Evolutionary conservation across 164 flowering plant species (phyloP).

Genomic region (Saururus chinensis): DNA sequence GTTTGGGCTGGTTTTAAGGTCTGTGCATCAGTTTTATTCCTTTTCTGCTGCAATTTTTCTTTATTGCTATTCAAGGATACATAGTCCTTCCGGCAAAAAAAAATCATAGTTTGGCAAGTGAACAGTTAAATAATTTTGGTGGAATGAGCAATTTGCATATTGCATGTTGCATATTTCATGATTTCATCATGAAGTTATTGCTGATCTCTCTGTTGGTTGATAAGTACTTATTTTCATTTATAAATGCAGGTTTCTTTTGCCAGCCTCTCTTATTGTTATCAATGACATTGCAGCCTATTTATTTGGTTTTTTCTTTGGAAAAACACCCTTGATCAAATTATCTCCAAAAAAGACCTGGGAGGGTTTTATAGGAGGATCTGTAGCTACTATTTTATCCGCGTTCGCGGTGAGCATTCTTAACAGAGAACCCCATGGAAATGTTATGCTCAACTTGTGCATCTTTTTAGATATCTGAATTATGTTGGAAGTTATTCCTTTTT

Average conservation of each 20-base stretch:
- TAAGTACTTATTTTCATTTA: background rate
- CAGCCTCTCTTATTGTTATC: constrained; percentile 91
- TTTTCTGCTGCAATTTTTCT: too few species aligned
- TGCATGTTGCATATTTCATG: too few species aligned
- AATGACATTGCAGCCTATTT: constrained; percentile 93
- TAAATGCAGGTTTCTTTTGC: constrained; percentile 92
- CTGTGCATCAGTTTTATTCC: too few species aligned
- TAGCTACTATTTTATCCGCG: constrained; percentile 75
- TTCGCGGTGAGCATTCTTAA: constrained; percentile 44
- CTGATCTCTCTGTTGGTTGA: background rate
- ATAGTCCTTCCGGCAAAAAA: too few species aligned
- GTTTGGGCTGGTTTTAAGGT: too few species aligned
- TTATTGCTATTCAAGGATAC: too few species aligned
- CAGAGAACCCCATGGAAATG: background rate
- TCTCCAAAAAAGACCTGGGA: constrained; percentile 99
- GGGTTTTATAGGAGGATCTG: constrained; percentile 93
- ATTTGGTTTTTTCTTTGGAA: constrained; percentile 95
- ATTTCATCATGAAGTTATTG: background rate
- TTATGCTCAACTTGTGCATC: background rate
- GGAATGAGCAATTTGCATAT: too few species aligned
- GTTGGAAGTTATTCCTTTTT: background rate
- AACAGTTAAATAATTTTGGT: too few species aligned
- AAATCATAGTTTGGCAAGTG: too few species aligned
- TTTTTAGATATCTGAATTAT: background rate
- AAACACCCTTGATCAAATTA: constrained; percentile 85